A percentile compares a stretch with the other conserved stretches of the same genome.
phyloP scores from a whole-genome alignment of 2,329 filamentous ascomycete genomes.

The Bipolaris zeicola region DNA sequence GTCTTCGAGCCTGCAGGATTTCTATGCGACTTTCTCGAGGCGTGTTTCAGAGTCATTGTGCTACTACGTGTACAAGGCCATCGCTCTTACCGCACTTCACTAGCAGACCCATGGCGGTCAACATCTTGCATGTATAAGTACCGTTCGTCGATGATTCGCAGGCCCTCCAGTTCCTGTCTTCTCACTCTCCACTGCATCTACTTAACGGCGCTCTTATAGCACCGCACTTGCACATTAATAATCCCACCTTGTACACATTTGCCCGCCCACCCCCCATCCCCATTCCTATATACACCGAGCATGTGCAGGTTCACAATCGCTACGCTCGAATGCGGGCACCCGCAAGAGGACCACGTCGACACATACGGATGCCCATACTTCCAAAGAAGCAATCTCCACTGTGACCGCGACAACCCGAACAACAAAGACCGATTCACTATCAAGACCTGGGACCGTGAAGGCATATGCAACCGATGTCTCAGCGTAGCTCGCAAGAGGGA shows the following conservation, averaged over 20 bases:
- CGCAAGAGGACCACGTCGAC: slow-evolving; percentile 25
- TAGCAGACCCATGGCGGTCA: slow-evolving; percentile 4
- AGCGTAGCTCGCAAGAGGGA: slow-evolving; percentile 15
- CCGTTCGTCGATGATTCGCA: not conserved
- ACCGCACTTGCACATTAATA: slow-evolving; percentile 2
- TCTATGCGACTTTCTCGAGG: slow-evolving; percentile 1
- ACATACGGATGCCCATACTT: slow-evolving; percentile 23
- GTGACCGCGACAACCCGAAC: slow-evolving; percentile 26
- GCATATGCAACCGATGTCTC: slow-evolving; percentile 25
- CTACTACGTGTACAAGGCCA: slow-evolving; percentile 14
- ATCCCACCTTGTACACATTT: not conserved
- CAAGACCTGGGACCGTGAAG: slow-evolving; percentile 16
- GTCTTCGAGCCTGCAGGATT: slow-evolving; percentile 9
- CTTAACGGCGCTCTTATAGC: slow-evolving; percentile 11
- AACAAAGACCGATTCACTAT: slow-evolving; percentile 20
- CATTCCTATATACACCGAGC: not conserved
- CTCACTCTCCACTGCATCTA: slow-evolving; percentile 3
- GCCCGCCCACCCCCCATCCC: not conserved
- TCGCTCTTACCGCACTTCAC: slow-evolving; percentile 14
- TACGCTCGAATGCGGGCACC: slow-evolving; percentile 28
- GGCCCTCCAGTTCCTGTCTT: slow-evolving; percentile 5
- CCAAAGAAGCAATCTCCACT: slow-evolving; percentile 14
- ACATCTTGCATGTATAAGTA: slow-evolving; percentile 14
- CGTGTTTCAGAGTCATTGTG: slow-evolving; percentile 14
- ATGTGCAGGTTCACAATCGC: slow-evolving; percentile 34